A percentile compares a stretch with the other conserved stretches of the same genome.
Evolutionary conservation across 2,329 filamentous ascomycete species (phyloP).

Genomic region (Diplodia seriata): DNA sequence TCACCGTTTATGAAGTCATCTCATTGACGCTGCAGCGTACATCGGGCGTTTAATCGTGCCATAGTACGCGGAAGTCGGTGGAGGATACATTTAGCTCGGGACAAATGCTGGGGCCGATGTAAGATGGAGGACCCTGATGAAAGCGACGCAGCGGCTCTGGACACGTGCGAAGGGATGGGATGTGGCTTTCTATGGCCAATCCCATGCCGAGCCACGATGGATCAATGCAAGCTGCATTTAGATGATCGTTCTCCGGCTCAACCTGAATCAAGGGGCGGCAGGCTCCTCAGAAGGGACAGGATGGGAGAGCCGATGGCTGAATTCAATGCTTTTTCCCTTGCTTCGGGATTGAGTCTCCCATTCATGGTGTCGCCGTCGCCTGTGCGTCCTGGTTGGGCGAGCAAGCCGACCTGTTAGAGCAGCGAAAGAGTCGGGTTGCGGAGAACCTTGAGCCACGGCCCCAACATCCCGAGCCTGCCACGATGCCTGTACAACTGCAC

Average conservation of each 20-base stretch:
- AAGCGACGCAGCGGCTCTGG: too few relatives aligned
- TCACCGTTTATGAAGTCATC: too few relatives aligned
- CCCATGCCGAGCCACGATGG: slow-evolving; percentile 30
- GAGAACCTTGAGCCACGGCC: slow-evolving; percentile 17
- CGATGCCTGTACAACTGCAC: neutral
- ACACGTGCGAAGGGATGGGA: too few relatives aligned
- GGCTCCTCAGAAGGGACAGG: slow-evolving; percentile 54
- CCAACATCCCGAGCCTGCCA: slow-evolving; percentile 19
- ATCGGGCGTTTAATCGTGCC: too few relatives aligned
- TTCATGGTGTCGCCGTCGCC: neutral
- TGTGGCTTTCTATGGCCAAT: too few relatives aligned
- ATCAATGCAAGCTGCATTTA: slow-evolving; percentile 51
- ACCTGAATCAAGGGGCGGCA: slow-evolving; percentile 40
- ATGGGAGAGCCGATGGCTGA: neutral
- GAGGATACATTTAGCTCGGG: too few relatives aligned
- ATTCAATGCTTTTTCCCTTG: neutral
- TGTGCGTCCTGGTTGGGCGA: neutral
- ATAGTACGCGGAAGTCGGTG: too few relatives aligned
- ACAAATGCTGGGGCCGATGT: too few relatives aligned
- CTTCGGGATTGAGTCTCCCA: neutral
- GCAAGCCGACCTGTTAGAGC: neutral
- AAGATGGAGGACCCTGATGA: too few relatives aligned
- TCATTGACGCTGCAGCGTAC: too few relatives aligned
- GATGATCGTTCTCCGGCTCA: neutral
- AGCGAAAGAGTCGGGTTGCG: slow-evolving; percentile 7